phyloP scores from a whole-genome alignment of 2,329 filamentous ascomycete genomes.

The Xylaria sp. region DNA sequence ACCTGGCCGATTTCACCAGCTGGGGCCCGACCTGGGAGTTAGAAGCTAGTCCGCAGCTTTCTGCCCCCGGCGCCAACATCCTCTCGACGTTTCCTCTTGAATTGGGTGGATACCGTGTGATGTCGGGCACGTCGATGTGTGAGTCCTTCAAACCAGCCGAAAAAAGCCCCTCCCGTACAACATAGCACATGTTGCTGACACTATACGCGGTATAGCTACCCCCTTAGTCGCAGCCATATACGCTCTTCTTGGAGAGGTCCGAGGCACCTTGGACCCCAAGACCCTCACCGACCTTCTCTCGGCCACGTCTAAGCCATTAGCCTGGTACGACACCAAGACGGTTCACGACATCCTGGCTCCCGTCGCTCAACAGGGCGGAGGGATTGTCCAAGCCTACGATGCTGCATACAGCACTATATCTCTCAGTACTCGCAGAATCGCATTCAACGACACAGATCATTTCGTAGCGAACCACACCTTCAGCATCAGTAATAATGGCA shows the following conservation, averaged over 20 bases:
- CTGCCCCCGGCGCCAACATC: conserved; percentile 51
- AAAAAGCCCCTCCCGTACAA: too few species aligned
- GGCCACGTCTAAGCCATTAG: conserved; percentile 17
- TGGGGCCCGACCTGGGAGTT: conserved; percentile 51
- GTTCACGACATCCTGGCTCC: conserved; percentile 28
- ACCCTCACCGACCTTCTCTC: conserved; percentile 32
- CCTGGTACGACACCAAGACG: too few species aligned
- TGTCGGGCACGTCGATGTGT: conserved; percentile 57
- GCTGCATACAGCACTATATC: conserved; percentile 42
- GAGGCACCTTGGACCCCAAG: conserved; percentile 30
- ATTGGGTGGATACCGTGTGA: conserved; percentile 46
- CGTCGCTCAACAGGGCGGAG: conserved; percentile 46
- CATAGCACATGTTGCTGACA: too few species aligned
- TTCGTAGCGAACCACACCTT: conserved; percentile 40
- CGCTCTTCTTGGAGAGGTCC: conserved; percentile 35
- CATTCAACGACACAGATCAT: conserved; percentile 49
- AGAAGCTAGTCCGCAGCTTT: conserved; percentile 50
- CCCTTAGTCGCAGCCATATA: conserved; percentile 48
- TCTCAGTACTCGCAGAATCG: conserved; percentile 42
- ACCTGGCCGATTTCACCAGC: conserved; percentile 42
- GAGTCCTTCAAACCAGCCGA: too few species aligned
- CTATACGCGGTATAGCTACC: conserved; percentile 35
- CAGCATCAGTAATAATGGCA: conserved; percentile 44
- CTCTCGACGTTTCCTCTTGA: conserved; percentile 51
- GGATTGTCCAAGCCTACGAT: conserved; percentile 46